phyloP scores from a whole-genome alignment of 2,329 filamentous ascomycete genomes.

The Coniochaeta hoffmannii region DNA sequence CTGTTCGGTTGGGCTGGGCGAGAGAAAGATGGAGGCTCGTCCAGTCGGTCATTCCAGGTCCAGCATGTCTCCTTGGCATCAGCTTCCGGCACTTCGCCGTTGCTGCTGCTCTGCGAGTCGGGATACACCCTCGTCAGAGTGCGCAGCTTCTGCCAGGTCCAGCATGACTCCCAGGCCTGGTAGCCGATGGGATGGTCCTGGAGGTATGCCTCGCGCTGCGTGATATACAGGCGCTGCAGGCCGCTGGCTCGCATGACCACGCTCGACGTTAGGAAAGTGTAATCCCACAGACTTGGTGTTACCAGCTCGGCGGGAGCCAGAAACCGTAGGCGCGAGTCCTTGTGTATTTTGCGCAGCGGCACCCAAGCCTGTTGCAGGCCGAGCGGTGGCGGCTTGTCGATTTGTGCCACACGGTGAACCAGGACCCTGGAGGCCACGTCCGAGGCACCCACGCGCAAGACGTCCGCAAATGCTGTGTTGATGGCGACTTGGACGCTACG shows the following conservation, averaged over 20 bases:
- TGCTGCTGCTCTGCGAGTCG: conserved; percentile 33
- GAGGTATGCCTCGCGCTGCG: conserved; percentile 66
- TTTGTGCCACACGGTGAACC: conserved; percentile 4
- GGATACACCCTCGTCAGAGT: conserved; percentile 51
- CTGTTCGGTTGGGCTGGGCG: conserved; percentile 30
- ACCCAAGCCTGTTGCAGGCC: conserved; percentile 63
- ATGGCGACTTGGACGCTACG: conserved; percentile 61
- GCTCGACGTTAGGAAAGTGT: conserved; percentile 60
- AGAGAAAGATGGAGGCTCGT: conserved; percentile 43
- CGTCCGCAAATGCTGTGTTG: conserved; percentile 50
- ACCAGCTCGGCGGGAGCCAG: conserved; percentile 65
- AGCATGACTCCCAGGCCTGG: conserved; percentile 44
- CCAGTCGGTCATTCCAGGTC: conserved; percentile 58
- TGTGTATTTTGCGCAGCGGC: conserved; percentile 70
- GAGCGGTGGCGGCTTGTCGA: conserved; percentile 36
- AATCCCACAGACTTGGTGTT: conserved; percentile 64
- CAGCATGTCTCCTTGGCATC: conserved; percentile 60
- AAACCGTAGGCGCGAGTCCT: conserved; percentile 65
- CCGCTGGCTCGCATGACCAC: conserved; percentile 66
- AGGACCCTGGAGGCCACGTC: neutral
- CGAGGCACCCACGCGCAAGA: conserved; percentile 39
- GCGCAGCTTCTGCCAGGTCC: conserved; percentile 65
- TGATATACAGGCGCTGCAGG: conserved; percentile 63
- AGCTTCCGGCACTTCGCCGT: conserved; percentile 45
- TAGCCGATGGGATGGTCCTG: conserved; percentile 41